These are phyloP conservation scores for Aquilaria sinensis DNA, from an alignment of 345 rosid species.

Conservation along the genomic window DNA sequence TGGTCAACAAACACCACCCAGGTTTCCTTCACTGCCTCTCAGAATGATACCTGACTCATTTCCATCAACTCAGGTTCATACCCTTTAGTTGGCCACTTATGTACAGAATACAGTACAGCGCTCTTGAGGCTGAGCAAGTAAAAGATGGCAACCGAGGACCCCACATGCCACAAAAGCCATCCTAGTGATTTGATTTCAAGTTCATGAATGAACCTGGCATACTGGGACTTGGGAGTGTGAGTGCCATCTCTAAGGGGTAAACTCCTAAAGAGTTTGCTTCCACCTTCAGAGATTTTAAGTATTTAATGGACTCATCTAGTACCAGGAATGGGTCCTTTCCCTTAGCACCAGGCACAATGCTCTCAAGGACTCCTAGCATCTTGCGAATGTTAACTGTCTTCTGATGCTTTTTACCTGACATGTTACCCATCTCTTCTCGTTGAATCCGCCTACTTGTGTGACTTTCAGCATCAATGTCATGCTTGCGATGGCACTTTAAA, in stretches of 20 bases:
- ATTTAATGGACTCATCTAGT: slow-evolving; percentile 65
- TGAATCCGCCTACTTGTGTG: slow-evolving; percentile 23
- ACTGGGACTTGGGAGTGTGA: no score
- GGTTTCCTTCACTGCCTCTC: slow-evolving; percentile 7
- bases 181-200: slow-evolving; percentile 22
- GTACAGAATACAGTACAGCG: slow-evolving; percentile 16
- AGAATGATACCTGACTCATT: slow-evolving; percentile 1
- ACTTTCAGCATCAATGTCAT: slow-evolving; percentile 31
- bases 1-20: slow-evolving; percentile 51
- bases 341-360: slow-evolving; percentile 54
- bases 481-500: slow-evolving; percentile 16
- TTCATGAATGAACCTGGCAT: slow-evolving; percentile 23
- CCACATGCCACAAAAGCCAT: slow-evolving; percentile 20
- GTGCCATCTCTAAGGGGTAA: slow-evolving; percentile 13
- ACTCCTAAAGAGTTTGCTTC: slow-evolving; percentile 40
- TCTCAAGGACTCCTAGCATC: slow-evolving; percentile 46
- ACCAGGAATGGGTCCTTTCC: slow-evolving; percentile 56
- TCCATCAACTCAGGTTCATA: slow-evolving; percentile 10
- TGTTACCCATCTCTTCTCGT: slow-evolving; percentile 26
- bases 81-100: slow-evolving; percentile 35
- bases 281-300: slow-evolving; percentile 54
- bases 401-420: slow-evolving; percentile 27
- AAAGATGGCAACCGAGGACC: slow-evolving; percentile 12
- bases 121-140: no score
- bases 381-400: slow-evolving; percentile 32